Conservation (phyloP, 2,329 filamentous ascomycete genomes). For the Lithohypha guttulata region DNA sequence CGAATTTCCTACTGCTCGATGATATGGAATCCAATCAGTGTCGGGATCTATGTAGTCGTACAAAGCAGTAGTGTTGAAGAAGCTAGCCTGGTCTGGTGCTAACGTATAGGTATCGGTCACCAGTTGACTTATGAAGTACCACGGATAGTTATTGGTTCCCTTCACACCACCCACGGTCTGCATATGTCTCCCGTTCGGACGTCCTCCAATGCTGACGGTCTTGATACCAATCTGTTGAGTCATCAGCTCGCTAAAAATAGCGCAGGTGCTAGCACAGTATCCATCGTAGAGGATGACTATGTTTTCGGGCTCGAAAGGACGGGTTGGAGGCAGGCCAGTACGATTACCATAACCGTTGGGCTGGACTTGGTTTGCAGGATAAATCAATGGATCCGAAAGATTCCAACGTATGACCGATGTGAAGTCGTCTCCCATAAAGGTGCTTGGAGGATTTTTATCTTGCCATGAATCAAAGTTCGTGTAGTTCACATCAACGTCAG, state of each 20-base stretch:
- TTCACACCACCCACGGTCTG: constrained; percentile 57
- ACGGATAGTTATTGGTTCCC: constrained; percentile 29
- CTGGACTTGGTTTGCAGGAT: constrained; percentile 24
- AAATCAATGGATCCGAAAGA: constrained; percentile 33
- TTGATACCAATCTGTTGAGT: constrained; percentile 44
- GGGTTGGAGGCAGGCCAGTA: constrained; percentile 32
- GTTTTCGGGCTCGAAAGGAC: constrained; percentile 48
- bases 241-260: constrained; percentile 46
- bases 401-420: constrained; percentile 47
- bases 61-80: constrained; percentile 16
- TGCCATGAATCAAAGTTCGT: constrained; percentile 38
- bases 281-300: constrained; percentile 40
- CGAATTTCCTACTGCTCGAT: constrained; percentile 10
- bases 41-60: constrained; percentile 8
- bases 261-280: constrained; percentile 49
- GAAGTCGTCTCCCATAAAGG: constrained; percentile 43
- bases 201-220: constrained; percentile 50
- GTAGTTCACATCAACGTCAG: constrained; percentile 32
- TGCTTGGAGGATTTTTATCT: constrained; percentile 33
- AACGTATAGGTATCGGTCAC: not conserved
- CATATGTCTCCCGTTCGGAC: constrained; percentile 44
- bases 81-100: constrained; percentile 1
- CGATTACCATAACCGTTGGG: constrained; percentile 42
- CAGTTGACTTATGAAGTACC: constrained; percentile 4
- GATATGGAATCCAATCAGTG: constrained; percentile 13